phyloP scores from a whole-genome alignment of 345 rosid genomes.

The Dovyalis caffra region DNA sequence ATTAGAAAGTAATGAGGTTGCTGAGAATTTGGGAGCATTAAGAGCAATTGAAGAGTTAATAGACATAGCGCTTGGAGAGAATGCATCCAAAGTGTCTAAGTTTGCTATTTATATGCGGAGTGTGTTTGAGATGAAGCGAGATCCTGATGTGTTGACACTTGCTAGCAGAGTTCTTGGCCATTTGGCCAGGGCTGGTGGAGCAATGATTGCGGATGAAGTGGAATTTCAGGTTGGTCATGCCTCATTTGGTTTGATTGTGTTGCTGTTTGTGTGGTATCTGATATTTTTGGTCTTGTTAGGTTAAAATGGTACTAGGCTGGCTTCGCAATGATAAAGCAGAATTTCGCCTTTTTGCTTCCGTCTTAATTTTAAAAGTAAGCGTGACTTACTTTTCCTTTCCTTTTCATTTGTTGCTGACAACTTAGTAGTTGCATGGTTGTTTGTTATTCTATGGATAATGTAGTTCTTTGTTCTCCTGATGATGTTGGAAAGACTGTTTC shows the following conservation, averaged over 20 bases:
- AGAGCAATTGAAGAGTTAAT: slow-evolving; percentile 90
- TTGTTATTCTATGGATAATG: neutral
- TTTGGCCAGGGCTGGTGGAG: slow-evolving; percentile 97
- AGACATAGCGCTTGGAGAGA: slow-evolving; percentile 90
- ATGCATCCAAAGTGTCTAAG: slow-evolving; percentile 92
- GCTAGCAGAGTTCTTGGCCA: slow-evolving; percentile 97
- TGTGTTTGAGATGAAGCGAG: slow-evolving; percentile 82
- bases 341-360: slow-evolving; percentile 87
- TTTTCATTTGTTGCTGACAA: neutral
- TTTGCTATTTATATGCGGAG: slow-evolving; percentile 70
- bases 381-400: neutral
- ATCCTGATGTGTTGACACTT: slow-evolving; percentile 76
- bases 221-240: slow-evolving; percentile 70
- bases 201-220: slow-evolving; percentile 98
- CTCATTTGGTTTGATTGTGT: neutral
- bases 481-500: neutral
- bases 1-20: slow-evolving; percentile 68
- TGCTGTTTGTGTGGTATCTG: slow-evolving; percentile 6
- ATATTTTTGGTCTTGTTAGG: slow-evolving; percentile 40
- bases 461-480: neutral
- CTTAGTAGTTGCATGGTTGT: neutral
- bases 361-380: slow-evolving; percentile 82
- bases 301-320: slow-evolving; percentile 86
- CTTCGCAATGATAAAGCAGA: slow-evolving; percentile 87
- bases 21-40: slow-evolving; percentile 89